Evolutionary conservation across 2,329 filamentous ascomycete species (phyloP).

Genomic region (Pseudogymnoascus verrucosus): DNA sequence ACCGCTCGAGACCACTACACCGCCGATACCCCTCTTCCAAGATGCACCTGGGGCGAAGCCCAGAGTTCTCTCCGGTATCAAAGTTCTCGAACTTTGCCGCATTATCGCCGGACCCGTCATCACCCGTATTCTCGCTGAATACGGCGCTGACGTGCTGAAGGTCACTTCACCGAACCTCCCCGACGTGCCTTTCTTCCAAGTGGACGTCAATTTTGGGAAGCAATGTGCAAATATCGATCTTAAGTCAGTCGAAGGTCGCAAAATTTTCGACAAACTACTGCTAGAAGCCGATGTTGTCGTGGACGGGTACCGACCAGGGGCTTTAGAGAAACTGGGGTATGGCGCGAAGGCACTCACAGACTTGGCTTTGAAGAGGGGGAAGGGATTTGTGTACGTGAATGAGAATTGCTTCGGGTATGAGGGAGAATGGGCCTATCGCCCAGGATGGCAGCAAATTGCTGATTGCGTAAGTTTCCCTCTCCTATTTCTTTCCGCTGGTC

Average conservation of each 20-base stretch:
- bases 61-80: slow-evolving; percentile 41
- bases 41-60: too few species aligned
- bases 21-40: too few species aligned
- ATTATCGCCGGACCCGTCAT: slow-evolving; percentile 71
- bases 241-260: slow-evolving; percentile 40
- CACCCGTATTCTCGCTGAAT: slow-evolving; percentile 62
- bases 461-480: slow-evolving; percentile 36
- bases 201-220: slow-evolving; percentile 66
- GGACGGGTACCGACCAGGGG: slow-evolving; percentile 62
- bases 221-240: slow-evolving; percentile 46
- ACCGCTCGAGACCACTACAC: too few species aligned
- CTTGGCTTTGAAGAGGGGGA: slow-evolving; percentile 45
- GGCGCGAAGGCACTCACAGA: slow-evolving; percentile 44
- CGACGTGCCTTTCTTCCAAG: slow-evolving; percentile 65
- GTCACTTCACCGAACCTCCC: slow-evolving; percentile 60
- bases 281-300: slow-evolving; percentile 57
- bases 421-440: slow-evolving; percentile 52
- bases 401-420: slow-evolving; percentile 63
- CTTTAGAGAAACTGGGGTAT: slow-evolving; percentile 56
- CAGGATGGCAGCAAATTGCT: slow-evolving; percentile 64
- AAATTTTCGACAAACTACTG: slow-evolving; percentile 36
- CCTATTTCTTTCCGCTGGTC: too few species aligned
- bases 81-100: slow-evolving; percentile 66
- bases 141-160: slow-evolving; percentile 67
- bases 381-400: slow-evolving; percentile 53